A percentile compares a stretch with the other conserved stretches of the same genome.
Evolutionary conservation across 2,329 filamentous ascomycete genomes (phyloP).

Genomic region (Arthrobotrys sinensis): DNA sequence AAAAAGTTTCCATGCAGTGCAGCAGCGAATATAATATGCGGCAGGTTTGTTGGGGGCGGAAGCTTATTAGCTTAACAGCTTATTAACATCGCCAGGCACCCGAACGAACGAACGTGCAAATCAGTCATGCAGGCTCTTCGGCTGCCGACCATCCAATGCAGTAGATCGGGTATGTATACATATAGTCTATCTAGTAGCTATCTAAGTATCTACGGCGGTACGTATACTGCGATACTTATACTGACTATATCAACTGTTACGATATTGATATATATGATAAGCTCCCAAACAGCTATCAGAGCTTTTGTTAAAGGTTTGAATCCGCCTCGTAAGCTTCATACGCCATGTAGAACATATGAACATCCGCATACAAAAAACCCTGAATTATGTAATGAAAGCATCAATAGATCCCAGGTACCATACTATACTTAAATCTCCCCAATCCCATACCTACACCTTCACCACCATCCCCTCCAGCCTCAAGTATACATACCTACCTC

Average conservation of each 20-base stretch:
- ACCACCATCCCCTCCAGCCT: too few species aligned
- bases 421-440: too few species aligned
- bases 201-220: too few species aligned
- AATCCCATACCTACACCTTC: too few species aligned
- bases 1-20: conserved; percentile 24
- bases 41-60: conserved; percentile 46
- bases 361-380: neutral
- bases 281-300: too few species aligned
- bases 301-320: neutral
- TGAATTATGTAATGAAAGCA: neutral
- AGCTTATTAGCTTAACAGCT: conserved; percentile 20
- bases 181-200: too few species aligned
- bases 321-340: neutral
- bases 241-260: too few species aligned
- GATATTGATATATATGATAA: neutral
- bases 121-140: conserved; percentile 37
- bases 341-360: conserved; percentile 1
- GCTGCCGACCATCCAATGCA: conserved; percentile 43
- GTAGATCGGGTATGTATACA: too few species aligned
- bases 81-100: conserved; percentile 13
- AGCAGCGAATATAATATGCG: conserved; percentile 19
- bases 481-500: too few species aligned
- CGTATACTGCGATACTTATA: too few species aligned
- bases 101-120: neutral
- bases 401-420: too few species aligned